Percentiles rank a stretch among this genome's conserved stretches.
Conservation (phyloP, 108 stramenopile species). For the Schizochytrium sp. region DNA sequence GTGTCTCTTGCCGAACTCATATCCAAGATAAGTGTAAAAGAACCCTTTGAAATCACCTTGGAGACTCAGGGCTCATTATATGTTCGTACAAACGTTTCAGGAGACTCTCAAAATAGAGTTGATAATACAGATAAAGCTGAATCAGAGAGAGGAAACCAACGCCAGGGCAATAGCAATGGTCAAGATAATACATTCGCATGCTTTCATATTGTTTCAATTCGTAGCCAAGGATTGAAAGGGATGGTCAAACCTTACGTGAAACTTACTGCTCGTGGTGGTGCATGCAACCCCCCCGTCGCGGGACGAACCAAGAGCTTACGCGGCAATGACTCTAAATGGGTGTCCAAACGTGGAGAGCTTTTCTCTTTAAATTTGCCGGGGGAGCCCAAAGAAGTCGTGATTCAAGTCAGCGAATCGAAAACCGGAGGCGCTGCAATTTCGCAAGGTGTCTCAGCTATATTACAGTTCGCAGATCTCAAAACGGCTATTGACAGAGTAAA, state of each 20-base stretch:
- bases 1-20: neutral
- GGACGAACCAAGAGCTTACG: neutral
- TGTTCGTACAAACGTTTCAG: too few species aligned
- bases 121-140: too few species aligned
- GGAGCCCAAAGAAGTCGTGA: neutral
- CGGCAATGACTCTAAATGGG: conserved; percentile 25
- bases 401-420: conserved; percentile 11
- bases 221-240: neutral
- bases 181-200: neutral
- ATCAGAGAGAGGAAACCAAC: too few species aligned
- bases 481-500: neutral
- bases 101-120: too few species aligned
- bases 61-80: too few species aligned
- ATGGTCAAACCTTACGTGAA: conserved; percentile 28
- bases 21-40: too few species aligned
- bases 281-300: neutral
- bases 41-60: too few species aligned
- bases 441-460: too few species aligned
- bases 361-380: neutral
- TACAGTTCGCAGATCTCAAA: too few species aligned
- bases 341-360: too few species aligned
- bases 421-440: neutral
- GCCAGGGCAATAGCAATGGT: too few species aligned
- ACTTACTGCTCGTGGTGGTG: conserved; percentile 1
- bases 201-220: neutral